Percentiles rank a stretch among this genome's conserved stretches.
Conservation (phyloP, 768 basidiomycete genomes). For the Trametes cinnabarina region DNA sequence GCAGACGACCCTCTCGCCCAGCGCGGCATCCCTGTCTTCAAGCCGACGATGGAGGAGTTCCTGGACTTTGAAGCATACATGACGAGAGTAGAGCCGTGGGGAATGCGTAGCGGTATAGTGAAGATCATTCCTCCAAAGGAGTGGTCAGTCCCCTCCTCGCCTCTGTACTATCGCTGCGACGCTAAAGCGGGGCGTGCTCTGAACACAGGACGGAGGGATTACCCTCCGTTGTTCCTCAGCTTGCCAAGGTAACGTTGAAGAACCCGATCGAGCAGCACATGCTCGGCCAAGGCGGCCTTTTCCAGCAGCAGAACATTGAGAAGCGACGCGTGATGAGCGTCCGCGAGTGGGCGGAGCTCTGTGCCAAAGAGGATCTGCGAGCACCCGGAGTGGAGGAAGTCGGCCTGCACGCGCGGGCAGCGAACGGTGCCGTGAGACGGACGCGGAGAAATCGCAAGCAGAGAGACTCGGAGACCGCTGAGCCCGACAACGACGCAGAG, state of each 20-base stretch:
- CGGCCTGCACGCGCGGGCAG: conserved; percentile 48
- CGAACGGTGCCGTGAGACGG: conserved; percentile 35
- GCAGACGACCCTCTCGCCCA: conserved; percentile 75
- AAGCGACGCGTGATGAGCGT: conserved; percentile 81
- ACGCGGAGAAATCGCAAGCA: conserved; percentile 43
- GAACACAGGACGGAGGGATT: conserved; percentile 64
- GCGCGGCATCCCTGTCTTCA: conserved; percentile 95
- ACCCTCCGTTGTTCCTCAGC: conserved; percentile 68
- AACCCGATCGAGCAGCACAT: conserved; percentile 94
- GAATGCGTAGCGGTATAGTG: conserved; percentile 85
- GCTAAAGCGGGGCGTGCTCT: conserved; percentile 19
- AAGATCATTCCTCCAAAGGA: conserved; percentile 95
- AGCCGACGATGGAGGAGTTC: conserved; percentile 90
- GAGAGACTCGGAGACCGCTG: conserved; percentile 42
- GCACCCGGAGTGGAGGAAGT: conserved; percentile 73
- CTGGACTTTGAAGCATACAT: conserved; percentile 89
- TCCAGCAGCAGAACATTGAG: conserved; percentile 88
- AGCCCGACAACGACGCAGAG: conserved; percentile 37
- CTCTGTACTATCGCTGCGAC: conserved; percentile 16
- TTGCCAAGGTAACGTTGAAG: conserved; percentile 75
- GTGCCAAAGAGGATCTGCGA: conserved; percentile 65
- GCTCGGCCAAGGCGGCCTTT: conserved; percentile 82
- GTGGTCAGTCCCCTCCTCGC: conserved; percentile 57
- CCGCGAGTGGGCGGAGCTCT: conserved; percentile 84
- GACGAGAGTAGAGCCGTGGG: conserved; percentile 86